phyloP scores from a whole-genome alignment of 1,284 basidiomycete species.

The Ustilago crameri region DNA sequence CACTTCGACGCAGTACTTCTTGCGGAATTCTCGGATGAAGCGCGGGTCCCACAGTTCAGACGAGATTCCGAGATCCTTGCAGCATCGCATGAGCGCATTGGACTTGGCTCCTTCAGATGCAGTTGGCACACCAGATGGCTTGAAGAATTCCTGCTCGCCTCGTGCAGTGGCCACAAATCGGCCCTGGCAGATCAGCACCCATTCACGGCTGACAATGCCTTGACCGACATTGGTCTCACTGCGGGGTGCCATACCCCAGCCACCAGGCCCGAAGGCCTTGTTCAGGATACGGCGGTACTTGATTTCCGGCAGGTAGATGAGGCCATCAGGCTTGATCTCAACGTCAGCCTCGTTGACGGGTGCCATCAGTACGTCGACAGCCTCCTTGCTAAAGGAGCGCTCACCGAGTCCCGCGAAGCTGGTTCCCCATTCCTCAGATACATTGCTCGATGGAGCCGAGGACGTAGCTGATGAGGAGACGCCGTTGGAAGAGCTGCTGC shows the following conservation, averaged over 20 bases:
- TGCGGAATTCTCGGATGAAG: conserved; percentile 93
- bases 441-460: conserved; percentile 22
- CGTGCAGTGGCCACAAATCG: conserved; percentile 88
- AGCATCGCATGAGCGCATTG: conserved; percentile 97
- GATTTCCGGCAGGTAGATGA: conserved; percentile 96
- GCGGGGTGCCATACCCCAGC: conserved; percentile 94
- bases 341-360: conserved; percentile 83
- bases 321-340: conserved; percentile 94
- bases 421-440: conserved; percentile 78
- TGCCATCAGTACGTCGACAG: conserved; percentile 78
- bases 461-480: conserved; percentile 9
- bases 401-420: conserved; percentile 84
- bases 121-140: conserved; percentile 87
- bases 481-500: conserved; percentile 15
- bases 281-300: conserved; percentile 96
- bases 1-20: conserved; percentile 83
- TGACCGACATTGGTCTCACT: conserved; percentile 82
- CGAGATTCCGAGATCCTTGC: conserved; percentile 95
- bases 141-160: conserved; percentile 97
- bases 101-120: conserved; percentile 95
- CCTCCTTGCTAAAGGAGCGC: conserved; percentile 81
- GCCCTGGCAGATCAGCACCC: conserved; percentile 92
- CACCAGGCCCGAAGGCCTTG: conserved; percentile 93
- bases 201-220: conserved; percentile 89
- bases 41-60: conserved; percentile 97